A percentile compares a stretch with the other conserved stretches of the same genome.
These are phyloP conservation scores for Phytophthora tubulina DNA, from an alignment of 352 stramenopile genomes.

Conservation along the genomic window DNA sequence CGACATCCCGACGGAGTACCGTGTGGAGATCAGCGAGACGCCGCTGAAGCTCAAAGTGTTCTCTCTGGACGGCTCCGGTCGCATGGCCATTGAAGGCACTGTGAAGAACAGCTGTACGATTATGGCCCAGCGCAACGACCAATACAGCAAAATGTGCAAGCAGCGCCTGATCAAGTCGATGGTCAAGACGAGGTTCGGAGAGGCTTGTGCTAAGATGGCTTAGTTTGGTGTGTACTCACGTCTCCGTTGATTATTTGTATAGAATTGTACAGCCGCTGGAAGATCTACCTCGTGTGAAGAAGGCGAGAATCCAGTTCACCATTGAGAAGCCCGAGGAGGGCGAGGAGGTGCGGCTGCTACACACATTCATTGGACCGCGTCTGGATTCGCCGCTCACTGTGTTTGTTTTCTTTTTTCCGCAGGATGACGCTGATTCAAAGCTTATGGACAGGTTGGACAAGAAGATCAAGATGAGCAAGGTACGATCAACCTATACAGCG, in stretches of 20 bases:
- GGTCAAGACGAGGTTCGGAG: slow-evolving; percentile 75
- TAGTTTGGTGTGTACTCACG: no score
- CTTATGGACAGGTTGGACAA: slow-evolving; percentile 79
- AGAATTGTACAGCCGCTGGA: slow-evolving; percentile 84
- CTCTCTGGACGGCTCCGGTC: slow-evolving; percentile 83
- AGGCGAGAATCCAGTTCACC: slow-evolving; percentile 83
- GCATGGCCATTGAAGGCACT: slow-evolving; percentile 89
- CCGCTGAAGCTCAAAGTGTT: slow-evolving; percentile 88
- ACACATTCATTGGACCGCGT: no score
- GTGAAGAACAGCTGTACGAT: slow-evolving; percentile 90
- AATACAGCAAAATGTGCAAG: slow-evolving; percentile 89
- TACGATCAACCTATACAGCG: slow-evolving; percentile 21
- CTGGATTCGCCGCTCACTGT: neutral
- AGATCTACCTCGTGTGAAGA: slow-evolving; percentile 81
- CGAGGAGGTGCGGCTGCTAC: slow-evolving; percentile 54
- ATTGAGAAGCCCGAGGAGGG: slow-evolving; percentile 83
- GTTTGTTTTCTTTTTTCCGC: neutral
- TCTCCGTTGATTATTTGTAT: slow-evolving; percentile 1
- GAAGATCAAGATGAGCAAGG: slow-evolving; percentile 93
- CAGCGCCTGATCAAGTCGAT: slow-evolving; percentile 89
- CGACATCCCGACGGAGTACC: slow-evolving; percentile 85
- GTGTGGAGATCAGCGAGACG: slow-evolving; percentile 80
- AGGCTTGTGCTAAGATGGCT: no score
- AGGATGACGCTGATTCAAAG: slow-evolving; percentile 67
- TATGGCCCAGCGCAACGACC: slow-evolving; percentile 85